phyloP scores from a whole-genome alignment of 2,329 filamentous ascomycete genomes.

The Didymella arachidicola region DNA sequence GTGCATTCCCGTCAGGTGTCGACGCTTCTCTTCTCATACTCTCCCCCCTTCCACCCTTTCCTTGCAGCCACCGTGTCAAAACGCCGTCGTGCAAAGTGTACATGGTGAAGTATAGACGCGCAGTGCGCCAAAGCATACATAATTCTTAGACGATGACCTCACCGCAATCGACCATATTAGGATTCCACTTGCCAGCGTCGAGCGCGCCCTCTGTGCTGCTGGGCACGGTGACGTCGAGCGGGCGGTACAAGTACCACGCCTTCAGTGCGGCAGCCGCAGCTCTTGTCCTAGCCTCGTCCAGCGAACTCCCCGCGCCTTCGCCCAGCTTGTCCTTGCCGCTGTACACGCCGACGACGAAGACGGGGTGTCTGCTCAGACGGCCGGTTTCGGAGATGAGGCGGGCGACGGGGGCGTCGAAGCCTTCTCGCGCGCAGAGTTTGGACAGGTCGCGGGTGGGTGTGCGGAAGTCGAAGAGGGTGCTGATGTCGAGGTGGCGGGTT shows the following conservation, averaged over 20 bases:
- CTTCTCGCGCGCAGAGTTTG: conserved; percentile 84
- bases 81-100: not conserved
- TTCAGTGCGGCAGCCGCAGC: conserved; percentile 88
- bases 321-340: conserved; percentile 90
- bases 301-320: conserved; percentile 81
- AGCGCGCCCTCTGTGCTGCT: conserved; percentile 55
- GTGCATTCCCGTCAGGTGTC: too few species aligned
- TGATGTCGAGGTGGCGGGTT: conserved; percentile 77
- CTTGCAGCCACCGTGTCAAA: too few species aligned
- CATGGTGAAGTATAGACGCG: not conserved
- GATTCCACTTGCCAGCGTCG: conserved; percentile 57
- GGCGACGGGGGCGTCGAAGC: conserved; percentile 86
- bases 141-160: conserved; percentile 59
- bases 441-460: conserved; percentile 84
- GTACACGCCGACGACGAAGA: conserved; percentile 93
- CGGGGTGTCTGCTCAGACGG: conserved; percentile 80
- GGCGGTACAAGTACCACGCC: conserved; percentile 95
- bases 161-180: conserved; percentile 65
- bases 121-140: not conserved
- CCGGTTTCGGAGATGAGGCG: conserved; percentile 91
- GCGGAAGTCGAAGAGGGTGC: conserved; percentile 81
- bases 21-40: too few species aligned
- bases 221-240: conserved; percentile 62
- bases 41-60: too few species aligned
- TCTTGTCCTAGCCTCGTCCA: conserved; percentile 78